These are phyloP conservation scores for Lindgomyces ingoldianus DNA, from an alignment of 495 filamentous ascomycete species.

Conservation along the genomic window DNA sequence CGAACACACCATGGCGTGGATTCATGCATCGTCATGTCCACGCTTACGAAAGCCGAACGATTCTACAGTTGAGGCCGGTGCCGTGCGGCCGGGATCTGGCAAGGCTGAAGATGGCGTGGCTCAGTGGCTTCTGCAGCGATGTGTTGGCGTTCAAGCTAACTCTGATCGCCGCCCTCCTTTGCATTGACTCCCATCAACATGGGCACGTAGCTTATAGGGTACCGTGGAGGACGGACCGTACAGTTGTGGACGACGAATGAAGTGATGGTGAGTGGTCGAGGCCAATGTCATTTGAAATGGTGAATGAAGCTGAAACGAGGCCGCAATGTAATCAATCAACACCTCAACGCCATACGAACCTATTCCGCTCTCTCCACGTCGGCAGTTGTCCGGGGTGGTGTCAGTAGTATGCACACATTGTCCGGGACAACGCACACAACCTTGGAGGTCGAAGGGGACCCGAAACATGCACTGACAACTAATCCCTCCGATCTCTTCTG, in stretches of 20 bases:
- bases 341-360: neutral
- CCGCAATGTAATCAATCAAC: constrained; percentile 8
- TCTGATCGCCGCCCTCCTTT: constrained; percentile 19
- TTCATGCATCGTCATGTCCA: neutral
- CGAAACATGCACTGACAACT: constrained; percentile 37
- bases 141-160: constrained; percentile 35
- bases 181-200: constrained; percentile 25
- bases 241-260: constrained; percentile 1
- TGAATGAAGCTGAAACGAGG: constrained; percentile 23
- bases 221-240: constrained; percentile 14
- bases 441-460: constrained; percentile 12
- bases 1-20: constrained; percentile 11
- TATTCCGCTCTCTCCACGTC: constrained; percentile 23
- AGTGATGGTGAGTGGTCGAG: constrained; percentile 27
- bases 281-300: constrained; percentile 19
- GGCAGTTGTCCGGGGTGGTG: constrained; percentile 17
- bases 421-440: constrained; percentile 25
- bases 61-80: neutral
- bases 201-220: constrained; percentile 38
- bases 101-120: constrained; percentile 37
- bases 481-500: constrained; percentile 13
- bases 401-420: neutral
- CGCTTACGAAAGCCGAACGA: neutral
- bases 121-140: constrained; percentile 39
- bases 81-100: constrained; percentile 20